A percentile compares a stretch with the other conserved stretches of the same genome.
These are phyloP conservation scores for Aspergillus sp. DNA, from an alignment of 2,329 filamentous ascomycete genomes.

Conservation along the genomic window DNA sequence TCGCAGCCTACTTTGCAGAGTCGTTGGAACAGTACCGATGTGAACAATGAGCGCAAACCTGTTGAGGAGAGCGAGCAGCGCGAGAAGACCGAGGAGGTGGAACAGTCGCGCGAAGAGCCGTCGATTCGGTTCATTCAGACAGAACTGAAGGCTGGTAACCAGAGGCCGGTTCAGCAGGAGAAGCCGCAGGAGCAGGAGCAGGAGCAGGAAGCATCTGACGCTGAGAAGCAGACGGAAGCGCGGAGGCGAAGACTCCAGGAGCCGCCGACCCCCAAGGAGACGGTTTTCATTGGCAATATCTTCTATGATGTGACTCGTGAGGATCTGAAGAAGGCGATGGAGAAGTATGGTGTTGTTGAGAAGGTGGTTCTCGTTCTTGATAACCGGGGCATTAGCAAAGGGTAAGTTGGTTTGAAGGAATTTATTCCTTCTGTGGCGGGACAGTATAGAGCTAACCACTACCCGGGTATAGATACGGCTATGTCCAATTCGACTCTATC, in stretches of 20 bases:
- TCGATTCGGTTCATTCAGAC: not conserved
- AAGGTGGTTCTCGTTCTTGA: slow-evolving; percentile 61
- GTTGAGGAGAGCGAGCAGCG: not conserved
- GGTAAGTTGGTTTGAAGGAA: slow-evolving; percentile 48
- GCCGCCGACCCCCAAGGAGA: slow-evolving; percentile 41
- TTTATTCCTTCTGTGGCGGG: too few relatives aligned
- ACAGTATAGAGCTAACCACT: slow-evolving; percentile 8
- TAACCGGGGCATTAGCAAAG: slow-evolving; percentile 66
- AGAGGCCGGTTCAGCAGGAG: too few relatives aligned
- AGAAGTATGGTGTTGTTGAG: slow-evolving; percentile 58
- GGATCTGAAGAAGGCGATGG: slow-evolving; percentile 62
- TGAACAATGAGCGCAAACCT: not conserved
- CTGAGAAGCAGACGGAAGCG: too few relatives aligned
- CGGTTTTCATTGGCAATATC: slow-evolving; percentile 68
- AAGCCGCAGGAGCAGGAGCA: too few relatives aligned
- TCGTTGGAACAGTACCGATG: slow-evolving; percentile 24
- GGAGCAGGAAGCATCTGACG: too few relatives aligned
- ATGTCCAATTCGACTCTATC: slow-evolving; percentile 60
- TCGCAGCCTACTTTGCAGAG: slow-evolving; percentile 45
- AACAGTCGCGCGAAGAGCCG: not conserved
- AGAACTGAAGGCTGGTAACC: not conserved
- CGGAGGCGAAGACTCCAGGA: not conserved
- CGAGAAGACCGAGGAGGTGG: not conserved
- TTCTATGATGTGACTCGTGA: slow-evolving; percentile 67
- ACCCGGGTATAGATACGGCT: slow-evolving; percentile 59